Percentiles rank a stretch among this genome's conserved stretches.
phyloP scores from a whole-genome alignment of 2,329 filamentous ascomycete genomes.

The Lecanicillium sp. region DNA sequence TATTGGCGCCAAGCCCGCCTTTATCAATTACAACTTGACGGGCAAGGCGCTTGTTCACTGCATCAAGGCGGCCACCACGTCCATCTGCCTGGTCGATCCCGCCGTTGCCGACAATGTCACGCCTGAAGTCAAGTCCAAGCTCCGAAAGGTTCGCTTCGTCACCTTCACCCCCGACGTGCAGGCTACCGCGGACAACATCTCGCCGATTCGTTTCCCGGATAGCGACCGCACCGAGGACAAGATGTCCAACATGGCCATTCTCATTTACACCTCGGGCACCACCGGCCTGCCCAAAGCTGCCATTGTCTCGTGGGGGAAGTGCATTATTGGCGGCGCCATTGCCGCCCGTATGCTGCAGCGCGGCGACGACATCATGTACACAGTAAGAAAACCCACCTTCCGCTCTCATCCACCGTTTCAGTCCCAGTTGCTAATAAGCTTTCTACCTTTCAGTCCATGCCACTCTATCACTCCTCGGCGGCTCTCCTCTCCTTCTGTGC shows the following conservation, averaged over 20 bases:
- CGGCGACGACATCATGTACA: slow-evolving; percentile 66
- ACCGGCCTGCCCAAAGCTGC: slow-evolving; percentile 78
- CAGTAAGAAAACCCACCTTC: slow-evolving; percentile 40
- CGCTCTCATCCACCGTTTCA: slow-evolving; percentile 3
- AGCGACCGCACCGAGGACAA: slow-evolving; percentile 42
- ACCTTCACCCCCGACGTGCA: slow-evolving; percentile 53
- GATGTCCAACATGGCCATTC: slow-evolving; percentile 52
- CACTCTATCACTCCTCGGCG: slow-evolving; percentile 79
- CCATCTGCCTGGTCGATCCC: slow-evolving; percentile 62
- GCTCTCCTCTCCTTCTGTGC: slow-evolving; percentile 60
- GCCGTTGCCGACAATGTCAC: slow-evolving; percentile 47
- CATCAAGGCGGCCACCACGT: slow-evolving; percentile 58
- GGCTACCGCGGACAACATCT: slow-evolving; percentile 41
- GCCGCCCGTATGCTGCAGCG: slow-evolving; percentile 49
- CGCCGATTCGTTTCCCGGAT: slow-evolving; percentile 51
- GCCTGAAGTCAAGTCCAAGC: slow-evolving; percentile 46
- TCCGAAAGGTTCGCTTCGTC: slow-evolving; percentile 48
- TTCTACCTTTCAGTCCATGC: slow-evolving; percentile 61
- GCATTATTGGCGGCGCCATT: slow-evolving; percentile 45
- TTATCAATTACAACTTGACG: slow-evolving; percentile 80
- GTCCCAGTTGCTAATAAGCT: slow-evolving; percentile 6
- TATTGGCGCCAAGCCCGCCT: slow-evolving; percentile 74
- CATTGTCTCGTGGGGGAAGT: slow-evolving; percentile 66
- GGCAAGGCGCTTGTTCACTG: slow-evolving; percentile 68
- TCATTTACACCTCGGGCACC: slow-evolving; percentile 83